Base-by-base conservation (phyloP, 163 green algal genomes). In the Scenedesmus sp. region DNA sequence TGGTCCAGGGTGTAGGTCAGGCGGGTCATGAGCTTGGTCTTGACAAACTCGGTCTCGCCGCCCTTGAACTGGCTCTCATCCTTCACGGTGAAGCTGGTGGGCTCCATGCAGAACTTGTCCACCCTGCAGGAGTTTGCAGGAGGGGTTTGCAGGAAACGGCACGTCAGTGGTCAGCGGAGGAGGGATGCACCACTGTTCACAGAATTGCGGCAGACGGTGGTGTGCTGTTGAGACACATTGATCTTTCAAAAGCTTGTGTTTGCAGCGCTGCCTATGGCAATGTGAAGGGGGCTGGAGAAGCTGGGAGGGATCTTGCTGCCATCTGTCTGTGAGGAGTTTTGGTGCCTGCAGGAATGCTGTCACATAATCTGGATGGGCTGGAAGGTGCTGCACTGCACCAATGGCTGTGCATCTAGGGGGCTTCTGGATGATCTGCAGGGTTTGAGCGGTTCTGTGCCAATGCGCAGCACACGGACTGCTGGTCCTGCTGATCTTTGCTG, bases 1-100 rank as follows among this genome's bases (percentile, higher is more conserved):
- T 97, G 97, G 92, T 99, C 98, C 93, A 99, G 96, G 54, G 98
- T 99, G 98, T 99, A 99, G 90, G 98, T 99, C 81, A 99, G 94
- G 62, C 98, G 96, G 62, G 98, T 99, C 97, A 99, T 99, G n/a
- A 99, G 97, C 97, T 99, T 99, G 82, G 98, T 99, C 93, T 98
- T 97, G 15, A 99, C 97, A 90, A 99, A 99, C 92, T 99, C 97
- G n/a, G 97, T 74, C 59, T 97, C 95, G 77, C 96, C 95, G 59
- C 94, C 96, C 96, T 98, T 98, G 94, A 98, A 98, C 88, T 93
- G 87, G 86, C 79, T 87, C 82, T 98, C 97, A 92, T 98, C 97
- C 97, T 99, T 99, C 56, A 99, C 98, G 54, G 96, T 99, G 96
- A 99, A 98, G 86, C 93, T 97, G 90, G 98, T 99, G 88, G 98